Conservation (phyloP, 352 stramenopile genomes). For the Phytophthora citrophthora region DNA sequence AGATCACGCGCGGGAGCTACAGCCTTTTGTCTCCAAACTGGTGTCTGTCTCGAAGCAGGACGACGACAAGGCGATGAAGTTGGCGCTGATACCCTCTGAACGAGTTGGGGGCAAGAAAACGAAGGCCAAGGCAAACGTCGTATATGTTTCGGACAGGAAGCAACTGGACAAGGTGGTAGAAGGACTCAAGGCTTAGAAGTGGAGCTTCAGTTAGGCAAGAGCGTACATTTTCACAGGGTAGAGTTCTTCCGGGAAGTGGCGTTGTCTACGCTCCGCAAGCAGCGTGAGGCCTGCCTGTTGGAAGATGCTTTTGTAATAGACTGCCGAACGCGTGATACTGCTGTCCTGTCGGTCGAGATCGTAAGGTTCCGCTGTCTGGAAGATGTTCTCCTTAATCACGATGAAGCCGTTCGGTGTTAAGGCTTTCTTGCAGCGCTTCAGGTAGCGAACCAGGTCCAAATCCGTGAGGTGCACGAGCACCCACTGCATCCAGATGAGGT, state of each 20-base stretch:
- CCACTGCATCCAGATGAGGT: constrained; percentile 98
- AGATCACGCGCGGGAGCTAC: constrained; percentile 74
- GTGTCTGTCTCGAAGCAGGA: constrained; percentile 30
- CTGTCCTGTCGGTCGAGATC: constrained; percentile 94
- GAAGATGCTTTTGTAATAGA: constrained; percentile 94
- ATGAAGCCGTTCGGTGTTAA: constrained; percentile 66
- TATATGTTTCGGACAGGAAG: constrained; percentile 36
- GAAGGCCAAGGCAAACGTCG: constrained; percentile 24
- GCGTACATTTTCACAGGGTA: constrained; percentile 97
- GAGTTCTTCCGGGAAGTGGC: constrained; percentile 95
- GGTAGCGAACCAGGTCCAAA: constrained; percentile 93
- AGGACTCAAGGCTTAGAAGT: constrained; percentile 13
- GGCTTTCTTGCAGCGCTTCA: constrained; percentile 88
- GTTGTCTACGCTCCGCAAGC: constrained; percentile 81
- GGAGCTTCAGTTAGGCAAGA: constrained; percentile 45
- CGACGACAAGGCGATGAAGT: constrained; percentile 32
- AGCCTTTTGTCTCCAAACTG: constrained; percentile 50
- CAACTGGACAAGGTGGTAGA: constrained; percentile 38
- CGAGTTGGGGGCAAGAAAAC: constrained; percentile 32
- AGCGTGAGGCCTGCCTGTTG: constrained; percentile 90
- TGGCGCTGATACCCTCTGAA: constrained; percentile 46
- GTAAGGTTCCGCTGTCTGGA: constrained; percentile 77
- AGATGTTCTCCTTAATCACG: constrained; percentile 93
- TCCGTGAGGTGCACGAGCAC: constrained; percentile 96
- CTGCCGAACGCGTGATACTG: constrained; percentile 90